phyloP scores from a whole-genome alignment of 148 eudicot species.

The Dysphania ambrosioides region DNA sequence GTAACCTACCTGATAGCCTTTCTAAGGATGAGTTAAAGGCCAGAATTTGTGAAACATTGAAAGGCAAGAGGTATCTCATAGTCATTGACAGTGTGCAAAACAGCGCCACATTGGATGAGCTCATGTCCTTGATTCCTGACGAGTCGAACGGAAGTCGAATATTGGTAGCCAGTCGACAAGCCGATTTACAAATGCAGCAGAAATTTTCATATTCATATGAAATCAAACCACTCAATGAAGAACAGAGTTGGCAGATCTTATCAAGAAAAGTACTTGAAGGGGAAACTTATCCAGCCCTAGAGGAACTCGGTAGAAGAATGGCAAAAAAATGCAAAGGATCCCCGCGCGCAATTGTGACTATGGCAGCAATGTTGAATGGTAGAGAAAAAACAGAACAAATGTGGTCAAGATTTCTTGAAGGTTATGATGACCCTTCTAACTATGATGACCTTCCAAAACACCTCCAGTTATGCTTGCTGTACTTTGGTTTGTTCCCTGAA shows the following conservation, averaged over 20 bases:
- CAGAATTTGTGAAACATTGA: background rate
- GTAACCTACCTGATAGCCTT: background rate
- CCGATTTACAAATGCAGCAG: background rate
- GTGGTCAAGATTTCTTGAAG: constrained; percentile 6
- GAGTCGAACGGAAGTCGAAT: constrained; percentile 19
- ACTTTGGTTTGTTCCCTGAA: constrained; percentile 15
- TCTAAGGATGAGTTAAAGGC: background rate
- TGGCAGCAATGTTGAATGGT: constrained; percentile 12
- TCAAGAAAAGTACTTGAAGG: constrained; percentile 7
- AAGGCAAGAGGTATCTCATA: constrained; percentile 15
- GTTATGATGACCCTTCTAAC: background rate
- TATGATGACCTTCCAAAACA: background rate
- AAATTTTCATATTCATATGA: background rate
- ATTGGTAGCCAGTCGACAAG: constrained; percentile 7
- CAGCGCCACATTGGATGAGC: background rate
- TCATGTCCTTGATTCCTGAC: constrained; percentile 16
- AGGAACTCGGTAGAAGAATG: background rate
- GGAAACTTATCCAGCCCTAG: constrained; percentile 4
- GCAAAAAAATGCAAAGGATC: constrained; percentile 14
- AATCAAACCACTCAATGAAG: constrained; percentile 6
- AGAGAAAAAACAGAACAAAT: constrained; percentile 13
- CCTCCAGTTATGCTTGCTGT: constrained; percentile 9
- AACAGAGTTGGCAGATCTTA: constrained; percentile 26
- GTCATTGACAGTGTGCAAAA: constrained; percentile 16
- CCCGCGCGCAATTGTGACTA: constrained; percentile 12